Evolutionary conservation across 257 asterid genomes (phyloP), one percentile per base, ranked within the genome.

Genomic region (Leonotis leonurus): DNA sequence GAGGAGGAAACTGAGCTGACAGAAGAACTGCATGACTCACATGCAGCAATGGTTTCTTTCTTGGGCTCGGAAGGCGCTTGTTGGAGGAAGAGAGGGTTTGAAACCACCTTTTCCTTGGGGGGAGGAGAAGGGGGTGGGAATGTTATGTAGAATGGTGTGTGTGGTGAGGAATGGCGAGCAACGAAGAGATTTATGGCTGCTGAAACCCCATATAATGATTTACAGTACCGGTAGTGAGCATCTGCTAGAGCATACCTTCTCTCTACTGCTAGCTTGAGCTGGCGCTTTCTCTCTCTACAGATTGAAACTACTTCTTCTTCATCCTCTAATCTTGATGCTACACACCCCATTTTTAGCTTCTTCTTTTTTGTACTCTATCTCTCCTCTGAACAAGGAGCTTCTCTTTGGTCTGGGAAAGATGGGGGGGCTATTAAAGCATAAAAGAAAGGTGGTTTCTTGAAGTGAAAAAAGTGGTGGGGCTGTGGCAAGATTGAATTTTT

Each of bases 241-340:
- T 89, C 93, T 37, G 98, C 97, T 13, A 92, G 68, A 29, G 86
- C 77, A 41, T 84, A 81, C 62, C 97, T 86, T 69, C 86, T 82
- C 63, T 92, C 97, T 22, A 88, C 95, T 11, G 95, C 95, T 20
- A 78, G 51, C 75, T 85, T 92, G 30, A 88, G 85, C 45, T 77
- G 85, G 7, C 73, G 80, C 52, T 88, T 86, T 68, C 98, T 84
- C 46, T 81, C 95, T 73, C 89, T 84, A 40, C 98, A 88, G 6
- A 92, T 86, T 64, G 93, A 84, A 21, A 92, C 97, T 0, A 86
- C 97, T 75, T 83, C 89, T 33, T 85, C 93, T 49, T 84, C 96
- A 65, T 81, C 85, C 56, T 81, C 85, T 48, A 84, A 60, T 65
- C 86, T 85, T 35, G 95, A 86, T 20, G 93, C 90, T 16, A 85